These are phyloP conservation scores for Alternaria postmessia DNA, from an alignment of 2,329 filamentous ascomycete genomes.

Conservation along the genomic window DNA sequence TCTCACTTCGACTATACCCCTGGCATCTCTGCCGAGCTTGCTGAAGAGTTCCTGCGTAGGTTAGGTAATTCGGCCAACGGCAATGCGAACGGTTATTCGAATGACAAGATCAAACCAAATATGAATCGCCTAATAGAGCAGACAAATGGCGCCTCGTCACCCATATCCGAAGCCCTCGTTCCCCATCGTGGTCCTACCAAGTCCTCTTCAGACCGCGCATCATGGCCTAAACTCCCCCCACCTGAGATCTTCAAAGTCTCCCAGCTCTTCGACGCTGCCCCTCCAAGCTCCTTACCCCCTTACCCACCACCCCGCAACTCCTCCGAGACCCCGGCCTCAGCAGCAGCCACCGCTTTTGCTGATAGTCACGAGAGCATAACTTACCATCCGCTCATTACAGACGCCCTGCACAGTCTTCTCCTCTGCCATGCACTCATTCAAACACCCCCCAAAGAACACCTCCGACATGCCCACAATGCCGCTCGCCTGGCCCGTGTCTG, in stretches of 20 bases:
- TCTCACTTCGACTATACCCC: slow-evolving; percentile 81
- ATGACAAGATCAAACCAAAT: slow-evolving; percentile 26
- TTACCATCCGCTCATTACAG: slow-evolving; percentile 81
- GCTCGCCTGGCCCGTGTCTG: slow-evolving; percentile 76
- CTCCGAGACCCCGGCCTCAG: slow-evolving; percentile 36
- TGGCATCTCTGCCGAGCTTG: slow-evolving; percentile 67
- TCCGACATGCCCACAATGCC: slow-evolving; percentile 82
- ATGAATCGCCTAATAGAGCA: slow-evolving; percentile 40
- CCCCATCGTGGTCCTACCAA: slow-evolving; percentile 48
- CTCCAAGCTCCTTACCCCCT: slow-evolving; percentile 71
- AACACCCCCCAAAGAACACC: slow-evolving; percentile 78
- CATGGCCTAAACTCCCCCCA: slow-evolving; percentile 58
- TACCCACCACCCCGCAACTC: slow-evolving; percentile 62
- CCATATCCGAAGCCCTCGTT: slow-evolving; percentile 54
- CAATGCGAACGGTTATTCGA: slow-evolving; percentile 10
- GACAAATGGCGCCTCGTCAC: slow-evolving; percentile 26
- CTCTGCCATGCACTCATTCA: slow-evolving; percentile 82
- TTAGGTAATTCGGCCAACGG: slow-evolving; percentile 34
- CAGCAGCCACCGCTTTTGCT: slow-evolving; percentile 49
- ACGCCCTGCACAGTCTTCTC: slow-evolving; percentile 79
- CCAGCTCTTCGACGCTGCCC: slow-evolving; percentile 74
- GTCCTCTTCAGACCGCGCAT: slow-evolving; percentile 44
- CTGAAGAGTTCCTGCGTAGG: slow-evolving; percentile 60
- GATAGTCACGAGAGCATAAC: slow-evolving; percentile 72
- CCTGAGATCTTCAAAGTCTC: slow-evolving; percentile 65